These are phyloP conservation scores for Phaeoacremonium minimum DNA, from an alignment of 2,329 filamentous ascomycete genomes.

Conservation along the genomic window DNA sequence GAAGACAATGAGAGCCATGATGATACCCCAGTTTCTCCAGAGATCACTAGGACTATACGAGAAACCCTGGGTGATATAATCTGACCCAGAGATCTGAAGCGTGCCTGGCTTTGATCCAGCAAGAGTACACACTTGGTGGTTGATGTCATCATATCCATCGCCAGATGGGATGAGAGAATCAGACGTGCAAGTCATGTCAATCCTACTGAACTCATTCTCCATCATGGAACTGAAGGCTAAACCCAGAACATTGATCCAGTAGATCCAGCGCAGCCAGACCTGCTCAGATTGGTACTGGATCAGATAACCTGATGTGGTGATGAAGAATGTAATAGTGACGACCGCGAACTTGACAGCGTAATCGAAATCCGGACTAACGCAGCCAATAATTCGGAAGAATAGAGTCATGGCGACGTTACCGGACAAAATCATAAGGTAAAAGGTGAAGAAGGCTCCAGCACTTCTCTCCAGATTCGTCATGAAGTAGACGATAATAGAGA, in stretches of 20 bases:
- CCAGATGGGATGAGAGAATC: conserved; percentile 69
- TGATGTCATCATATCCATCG: conserved; percentile 63
- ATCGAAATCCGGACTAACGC: conserved; percentile 75
- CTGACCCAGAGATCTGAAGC: conserved; percentile 56
- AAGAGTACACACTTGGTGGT: conserved; percentile 77
- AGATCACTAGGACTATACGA: conserved; percentile 62
- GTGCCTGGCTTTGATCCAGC: conserved; percentile 66
- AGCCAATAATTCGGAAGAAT: conserved; percentile 73
- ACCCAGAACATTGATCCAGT: conserved; percentile 71
- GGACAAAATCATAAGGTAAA: conserved; percentile 65
- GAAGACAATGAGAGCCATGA: conserved; percentile 67
- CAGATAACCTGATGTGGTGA: conserved; percentile 77
- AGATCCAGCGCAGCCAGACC: conserved; percentile 76
- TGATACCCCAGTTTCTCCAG: conserved; percentile 83
- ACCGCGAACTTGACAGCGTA: conserved; percentile 81
- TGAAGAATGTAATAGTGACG: conserved; percentile 74
- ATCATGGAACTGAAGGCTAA: conserved; percentile 75
- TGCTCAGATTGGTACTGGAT: conserved; percentile 75
- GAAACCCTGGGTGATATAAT: conserved; percentile 67
- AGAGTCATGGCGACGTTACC: conserved; percentile 71
- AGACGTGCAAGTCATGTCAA: conserved; percentile 64
- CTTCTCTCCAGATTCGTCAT: conserved; percentile 67
- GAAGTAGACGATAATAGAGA: conserved; percentile 75
- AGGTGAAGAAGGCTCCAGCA: conserved; percentile 75
- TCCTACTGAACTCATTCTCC: conserved; percentile 76